Evolutionary conservation across 2,329 filamentous ascomycete genomes (phyloP).

Genomic region (Ascocoryne sarcoides): DNA sequence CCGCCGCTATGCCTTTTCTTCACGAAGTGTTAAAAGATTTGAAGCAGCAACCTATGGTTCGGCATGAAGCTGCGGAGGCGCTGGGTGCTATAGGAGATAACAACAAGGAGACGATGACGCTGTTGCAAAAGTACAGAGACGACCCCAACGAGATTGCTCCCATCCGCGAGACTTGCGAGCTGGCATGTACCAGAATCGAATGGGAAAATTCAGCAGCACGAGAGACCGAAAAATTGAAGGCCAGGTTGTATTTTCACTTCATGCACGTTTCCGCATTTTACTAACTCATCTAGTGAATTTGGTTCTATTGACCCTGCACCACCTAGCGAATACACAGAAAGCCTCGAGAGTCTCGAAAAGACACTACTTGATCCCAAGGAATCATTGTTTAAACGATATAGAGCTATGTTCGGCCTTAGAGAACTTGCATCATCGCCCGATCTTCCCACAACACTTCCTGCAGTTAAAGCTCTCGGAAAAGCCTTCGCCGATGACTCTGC

Average conservation of each 20-base stretch:
- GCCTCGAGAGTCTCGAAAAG: slow-evolving; percentile 66
- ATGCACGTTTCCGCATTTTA: neutral
- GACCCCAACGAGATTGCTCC: slow-evolving; percentile 67
- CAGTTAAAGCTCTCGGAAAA: slow-evolving; percentile 74
- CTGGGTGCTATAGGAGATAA: slow-evolving; percentile 79
- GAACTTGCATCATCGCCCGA: slow-evolving; percentile 91
- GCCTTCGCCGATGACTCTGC: slow-evolving; percentile 81
- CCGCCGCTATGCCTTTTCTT: slow-evolving; percentile 64
- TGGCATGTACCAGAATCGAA: slow-evolving; percentile 86
- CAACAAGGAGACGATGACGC: slow-evolving; percentile 59
- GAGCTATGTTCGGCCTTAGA: slow-evolving; percentile 95
- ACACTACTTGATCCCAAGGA: slow-evolving; percentile 68
- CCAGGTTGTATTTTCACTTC: slow-evolving; percentile 46
- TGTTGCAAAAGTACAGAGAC: slow-evolving; percentile 68
- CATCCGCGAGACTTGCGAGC: slow-evolving; percentile 92
- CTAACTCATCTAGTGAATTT: slow-evolving; percentile 61
- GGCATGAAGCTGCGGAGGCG: slow-evolving; percentile 94
- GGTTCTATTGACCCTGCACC: slow-evolving; percentile 92
- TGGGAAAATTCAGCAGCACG: slow-evolving; percentile 76
- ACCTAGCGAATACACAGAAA: slow-evolving; percentile 60
- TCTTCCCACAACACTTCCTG: slow-evolving; percentile 80
- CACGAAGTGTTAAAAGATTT: slow-evolving; percentile 66
- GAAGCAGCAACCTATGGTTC: slow-evolving; percentile 86
- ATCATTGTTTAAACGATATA: slow-evolving; percentile 85
- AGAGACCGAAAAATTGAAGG: slow-evolving; percentile 67